Evolutionary conservation across 768 basidiomycete genomes (phyloP).

Genomic region (Sistotremastrum niveocremeum): DNA sequence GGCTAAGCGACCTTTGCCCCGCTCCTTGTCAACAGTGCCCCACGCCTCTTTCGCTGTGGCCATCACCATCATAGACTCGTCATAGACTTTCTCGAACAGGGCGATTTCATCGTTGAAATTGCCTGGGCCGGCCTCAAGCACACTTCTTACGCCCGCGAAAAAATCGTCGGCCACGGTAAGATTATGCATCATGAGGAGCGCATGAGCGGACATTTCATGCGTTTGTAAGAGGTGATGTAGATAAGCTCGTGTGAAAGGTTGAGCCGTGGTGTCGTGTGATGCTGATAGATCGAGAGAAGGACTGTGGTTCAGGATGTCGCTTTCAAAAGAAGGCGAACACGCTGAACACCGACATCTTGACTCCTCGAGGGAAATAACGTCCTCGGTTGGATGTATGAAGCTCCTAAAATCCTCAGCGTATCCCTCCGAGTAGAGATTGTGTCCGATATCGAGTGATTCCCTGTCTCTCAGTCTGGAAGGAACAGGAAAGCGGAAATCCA

Average conservation of each 20-base stretch:
- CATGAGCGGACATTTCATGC: constrained; percentile 82
- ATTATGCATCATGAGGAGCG: constrained; percentile 66
- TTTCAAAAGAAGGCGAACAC: constrained; percentile 12
- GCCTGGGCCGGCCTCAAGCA: constrained; percentile 8
- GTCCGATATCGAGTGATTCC: constrained; percentile 38
- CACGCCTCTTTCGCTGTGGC: constrained; percentile 41
- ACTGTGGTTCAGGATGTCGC: constrained; percentile 9
- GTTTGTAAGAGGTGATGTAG: constrained; percentile 76
- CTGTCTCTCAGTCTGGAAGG: constrained; percentile 1
- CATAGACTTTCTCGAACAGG: constrained; percentile 37
- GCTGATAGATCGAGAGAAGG: constrained; percentile 12
- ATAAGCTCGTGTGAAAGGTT: constrained; percentile 43
- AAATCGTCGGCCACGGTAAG: constrained; percentile 52
- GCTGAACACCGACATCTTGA: constrained; percentile 12
- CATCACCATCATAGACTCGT: constrained; percentile 32
- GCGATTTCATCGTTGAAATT: neutral
- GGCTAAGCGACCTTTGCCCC: constrained; percentile 63
- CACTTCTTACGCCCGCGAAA: constrained; percentile 40
- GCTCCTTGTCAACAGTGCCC: constrained; percentile 50
- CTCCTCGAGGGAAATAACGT: constrained; percentile 10
- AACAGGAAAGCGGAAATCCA: constrained; percentile 67
- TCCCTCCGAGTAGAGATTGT: constrained; percentile 50
- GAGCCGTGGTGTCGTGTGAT: neutral
- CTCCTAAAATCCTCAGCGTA: constrained; percentile 48
- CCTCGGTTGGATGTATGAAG: constrained; percentile 34